phyloP scores from a whole-genome alignment of 2,329 filamentous ascomycete genomes.

The Lecanicillium sp. region DNA sequence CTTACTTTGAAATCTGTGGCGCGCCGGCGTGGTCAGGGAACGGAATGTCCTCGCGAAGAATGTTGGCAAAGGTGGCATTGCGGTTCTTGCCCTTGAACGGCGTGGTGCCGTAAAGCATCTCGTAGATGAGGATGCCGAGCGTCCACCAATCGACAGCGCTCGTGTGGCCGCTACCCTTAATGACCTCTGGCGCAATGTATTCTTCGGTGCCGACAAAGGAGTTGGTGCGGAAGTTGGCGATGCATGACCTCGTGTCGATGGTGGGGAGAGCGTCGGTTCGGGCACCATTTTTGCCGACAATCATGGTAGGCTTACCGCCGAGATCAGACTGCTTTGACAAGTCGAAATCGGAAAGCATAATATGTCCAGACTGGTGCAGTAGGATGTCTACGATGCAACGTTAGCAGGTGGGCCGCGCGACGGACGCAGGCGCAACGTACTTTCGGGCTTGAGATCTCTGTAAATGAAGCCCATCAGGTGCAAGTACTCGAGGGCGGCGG shows the following conservation, averaged over 20 bases:
- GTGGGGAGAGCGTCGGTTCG: slow-evolving; percentile 83
- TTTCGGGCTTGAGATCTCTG: slow-evolving; percentile 94
- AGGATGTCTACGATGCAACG: slow-evolving; percentile 67
- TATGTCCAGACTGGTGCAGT: slow-evolving; percentile 97
- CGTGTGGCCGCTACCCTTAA: slow-evolving; percentile 96
- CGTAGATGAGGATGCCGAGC: slow-evolving; percentile 91
- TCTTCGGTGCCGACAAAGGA: slow-evolving; percentile 98
- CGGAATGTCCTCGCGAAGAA: slow-evolving; percentile 87
- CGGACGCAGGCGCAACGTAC: slow-evolving; percentile 46
- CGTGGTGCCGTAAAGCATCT: slow-evolving; percentile 97
- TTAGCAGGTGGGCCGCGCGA: slow-evolving; percentile 1
- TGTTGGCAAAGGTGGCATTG: slow-evolving; percentile 97
- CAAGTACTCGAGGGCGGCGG: slow-evolving; percentile 89
- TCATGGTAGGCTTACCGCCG: slow-evolving; percentile 96
- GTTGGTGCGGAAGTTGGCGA: slow-evolving; percentile 96
- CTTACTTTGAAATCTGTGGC: slow-evolving; percentile 88
- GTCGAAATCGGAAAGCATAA: slow-evolving; percentile 99
- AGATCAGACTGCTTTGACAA: slow-evolving; percentile 95
- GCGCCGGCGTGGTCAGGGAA: slow-evolving; percentile 85
- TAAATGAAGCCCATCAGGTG: slow-evolving; percentile 99
- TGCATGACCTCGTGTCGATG: slow-evolving; percentile 98
- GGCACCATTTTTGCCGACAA: slow-evolving; percentile 81
- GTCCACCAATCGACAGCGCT: slow-evolving; percentile 99
- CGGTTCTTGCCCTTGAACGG: slow-evolving; percentile 99
- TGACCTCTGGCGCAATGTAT: slow-evolving; percentile 97